These are phyloP conservation scores for Mortierella sp. DNA, from an alignment of 371 early-diverging fungal genomes.

Conservation along the genomic window DNA sequence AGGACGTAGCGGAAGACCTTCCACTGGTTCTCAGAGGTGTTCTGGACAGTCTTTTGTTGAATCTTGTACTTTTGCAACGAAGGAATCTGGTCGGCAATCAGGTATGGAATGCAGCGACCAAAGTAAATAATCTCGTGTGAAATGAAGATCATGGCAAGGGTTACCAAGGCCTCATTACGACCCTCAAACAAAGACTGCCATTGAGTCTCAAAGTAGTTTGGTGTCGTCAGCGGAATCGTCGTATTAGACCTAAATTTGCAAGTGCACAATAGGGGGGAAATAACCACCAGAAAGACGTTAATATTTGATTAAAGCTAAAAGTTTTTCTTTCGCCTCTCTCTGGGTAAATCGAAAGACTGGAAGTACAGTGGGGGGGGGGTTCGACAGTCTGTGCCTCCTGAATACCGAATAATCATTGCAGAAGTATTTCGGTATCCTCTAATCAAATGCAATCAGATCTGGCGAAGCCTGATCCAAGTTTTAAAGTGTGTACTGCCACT, in stretches of 20 bases:
- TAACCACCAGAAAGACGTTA: too few relatives aligned
- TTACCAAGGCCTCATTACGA: slow-evolving; percentile 77
- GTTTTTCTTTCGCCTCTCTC: too few relatives aligned
- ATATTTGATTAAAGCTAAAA: too few relatives aligned
- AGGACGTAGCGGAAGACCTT: slow-evolving; percentile 82
- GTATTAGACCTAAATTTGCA: slow-evolving; percentile 32
- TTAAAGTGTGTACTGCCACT: too few relatives aligned
- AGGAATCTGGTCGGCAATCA: slow-evolving; percentile 79
- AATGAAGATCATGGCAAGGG: slow-evolving; percentile 73
- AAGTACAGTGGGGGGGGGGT: too few relatives aligned
- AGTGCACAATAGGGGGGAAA: too few relatives aligned
- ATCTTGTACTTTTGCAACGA: slow-evolving; percentile 86
- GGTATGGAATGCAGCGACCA: slow-evolving; percentile 82
- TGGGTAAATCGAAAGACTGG: too few relatives aligned
- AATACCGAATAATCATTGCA: too few relatives aligned
- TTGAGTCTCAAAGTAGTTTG: slow-evolving; percentile 51
- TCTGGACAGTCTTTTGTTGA: slow-evolving; percentile 80
- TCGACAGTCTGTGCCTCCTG: neutral
- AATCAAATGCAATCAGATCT: too few relatives aligned
- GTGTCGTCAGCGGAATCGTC: slow-evolving; percentile 31
- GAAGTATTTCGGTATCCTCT: too few relatives aligned
- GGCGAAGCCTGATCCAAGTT: too few relatives aligned
- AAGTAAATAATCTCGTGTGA: slow-evolving; percentile 87
- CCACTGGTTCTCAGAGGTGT: slow-evolving; percentile 77
- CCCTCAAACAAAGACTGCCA: slow-evolving; percentile 78